These are phyloP conservation scores for Macadamia integrifolia DNA, from an alignment of 164 flowering plant genomes.

Conservation along the genomic window DNA sequence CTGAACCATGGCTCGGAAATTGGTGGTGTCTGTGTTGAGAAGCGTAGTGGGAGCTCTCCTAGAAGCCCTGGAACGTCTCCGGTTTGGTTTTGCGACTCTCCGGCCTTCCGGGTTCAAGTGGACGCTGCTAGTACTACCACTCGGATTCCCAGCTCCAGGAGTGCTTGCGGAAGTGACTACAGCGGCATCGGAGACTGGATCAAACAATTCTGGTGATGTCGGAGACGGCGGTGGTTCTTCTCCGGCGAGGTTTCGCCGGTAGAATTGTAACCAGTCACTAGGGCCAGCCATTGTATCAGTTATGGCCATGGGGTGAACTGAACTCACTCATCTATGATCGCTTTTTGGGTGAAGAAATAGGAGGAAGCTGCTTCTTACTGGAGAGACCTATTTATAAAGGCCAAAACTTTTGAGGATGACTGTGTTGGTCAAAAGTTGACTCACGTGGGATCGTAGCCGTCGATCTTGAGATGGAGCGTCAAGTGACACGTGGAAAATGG, in stretches of 20 bases:
- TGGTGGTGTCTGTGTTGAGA: conserved; percentile 65
- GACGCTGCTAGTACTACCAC: background rate
- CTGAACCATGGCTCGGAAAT: conserved; percentile 89
- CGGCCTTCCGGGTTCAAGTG: conserved; percentile 42
- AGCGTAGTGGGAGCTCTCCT: conserved; percentile 64
- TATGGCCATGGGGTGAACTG: conserved; percentile 15
- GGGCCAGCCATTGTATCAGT: conserved; percentile 30
- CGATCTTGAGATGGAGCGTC: too few relatives aligned
- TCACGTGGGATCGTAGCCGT: too few relatives aligned
- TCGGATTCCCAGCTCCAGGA: background rate
- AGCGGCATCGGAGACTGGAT: conserved; percentile 18
- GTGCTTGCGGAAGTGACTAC: conserved; percentile 22
- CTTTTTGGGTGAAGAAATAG: too few relatives aligned
- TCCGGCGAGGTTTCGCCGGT: conserved; percentile 12
- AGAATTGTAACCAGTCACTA: conserved; percentile 37
- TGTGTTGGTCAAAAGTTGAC: too few relatives aligned
- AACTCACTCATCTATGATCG: background rate
- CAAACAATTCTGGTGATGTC: background rate
- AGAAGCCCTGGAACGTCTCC: conserved; percentile 62
- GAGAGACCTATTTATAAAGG: too few relatives aligned
- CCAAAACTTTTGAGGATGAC: too few relatives aligned
- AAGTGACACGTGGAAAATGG: too few relatives aligned
- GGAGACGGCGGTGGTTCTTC: background rate
- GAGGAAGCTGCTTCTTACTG: too few relatives aligned
- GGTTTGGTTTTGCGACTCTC: conserved; percentile 36